phyloP scores from a whole-genome alignment of 768 basidiomycete genomes.

The Asterophora lycoperdoides region DNA sequence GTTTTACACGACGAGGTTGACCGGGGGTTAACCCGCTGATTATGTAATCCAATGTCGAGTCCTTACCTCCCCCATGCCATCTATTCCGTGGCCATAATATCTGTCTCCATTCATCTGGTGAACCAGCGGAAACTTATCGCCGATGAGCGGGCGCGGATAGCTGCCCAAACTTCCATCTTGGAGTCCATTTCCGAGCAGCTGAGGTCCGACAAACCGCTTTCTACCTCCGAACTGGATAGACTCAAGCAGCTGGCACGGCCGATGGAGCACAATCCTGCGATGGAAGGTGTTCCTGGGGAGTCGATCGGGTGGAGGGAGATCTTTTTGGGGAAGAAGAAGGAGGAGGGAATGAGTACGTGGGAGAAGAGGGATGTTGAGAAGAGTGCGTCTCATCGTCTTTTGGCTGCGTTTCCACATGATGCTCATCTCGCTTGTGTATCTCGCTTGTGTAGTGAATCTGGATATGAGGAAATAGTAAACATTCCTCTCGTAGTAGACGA shows the following conservation, averaged over 20 bases:
- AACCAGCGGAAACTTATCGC: conserved; percentile 44
- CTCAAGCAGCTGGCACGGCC: conserved; percentile 50
- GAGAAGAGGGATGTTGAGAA: conserved; percentile 35
- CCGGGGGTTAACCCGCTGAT: conserved; percentile 1
- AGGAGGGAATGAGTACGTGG: conserved; percentile 29
- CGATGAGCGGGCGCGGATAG: conserved; percentile 49
- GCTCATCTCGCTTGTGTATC: background rate
- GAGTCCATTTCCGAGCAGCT: conserved; percentile 54
- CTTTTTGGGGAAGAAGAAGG: conserved; percentile 38
- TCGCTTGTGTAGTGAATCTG: conserved; percentile 6
- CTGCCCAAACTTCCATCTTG: conserved; percentile 61
- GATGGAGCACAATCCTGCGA: conserved; percentile 3
- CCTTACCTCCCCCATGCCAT: conserved; percentile 60
- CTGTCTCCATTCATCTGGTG: conserved; percentile 64
- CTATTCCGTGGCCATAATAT: conserved; percentile 62
- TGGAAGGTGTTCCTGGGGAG: conserved; percentile 13
- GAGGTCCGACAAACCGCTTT: conserved; percentile 39
- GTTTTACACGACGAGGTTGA: no score
- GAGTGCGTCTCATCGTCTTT: conserved; percentile 26
- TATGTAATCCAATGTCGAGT: conserved; percentile 20
- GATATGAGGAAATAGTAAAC: conserved; percentile 1
- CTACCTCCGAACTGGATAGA: conserved; percentile 48
- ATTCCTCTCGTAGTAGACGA: no score
- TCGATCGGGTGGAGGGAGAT: conserved; percentile 48
- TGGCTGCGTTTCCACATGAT: background rate